These are phyloP conservation scores for Fragaria ananassa DNA, from an alignment of 306 rosid species.

Conservation along the genomic window DNA sequence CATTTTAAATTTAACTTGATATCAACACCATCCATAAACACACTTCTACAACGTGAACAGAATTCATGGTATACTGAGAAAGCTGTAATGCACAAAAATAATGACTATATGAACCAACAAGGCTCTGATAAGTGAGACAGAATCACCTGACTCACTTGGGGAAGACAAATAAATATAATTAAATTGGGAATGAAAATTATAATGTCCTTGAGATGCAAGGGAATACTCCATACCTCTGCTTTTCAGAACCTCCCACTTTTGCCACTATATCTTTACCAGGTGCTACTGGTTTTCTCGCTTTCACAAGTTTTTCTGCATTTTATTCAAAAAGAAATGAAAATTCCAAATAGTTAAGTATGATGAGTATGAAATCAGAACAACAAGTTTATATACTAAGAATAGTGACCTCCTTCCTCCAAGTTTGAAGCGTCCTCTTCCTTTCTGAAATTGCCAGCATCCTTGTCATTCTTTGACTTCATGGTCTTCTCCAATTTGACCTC, in stretches of 20 bases:
- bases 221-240: constrained; percentile 56
- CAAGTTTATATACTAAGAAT: constrained; percentile 9
- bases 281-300: constrained; percentile 42
- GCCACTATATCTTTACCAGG: constrained; percentile 48
- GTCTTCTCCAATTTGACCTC: constrained; percentile 37
- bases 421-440: constrained; percentile 43
- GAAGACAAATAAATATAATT: neutral
- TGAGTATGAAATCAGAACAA: constrained; percentile 21
- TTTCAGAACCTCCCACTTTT: constrained; percentile 68
- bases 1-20: neutral
- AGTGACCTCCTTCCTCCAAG: constrained; percentile 56
- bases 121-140: neutral
- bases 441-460: constrained; percentile 26
- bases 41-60: neutral
- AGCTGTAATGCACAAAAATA: neutral
- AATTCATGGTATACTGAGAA: neutral
- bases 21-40: neutral
- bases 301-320: constrained; percentile 44
- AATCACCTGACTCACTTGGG: neutral
- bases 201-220: neutral
- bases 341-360: constrained; percentile 23
- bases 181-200: neutral
- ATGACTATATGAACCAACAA: neutral
- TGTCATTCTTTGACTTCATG: constrained; percentile 33
- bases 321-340: constrained; percentile 19